Evolutionary conservation across 2,329 filamentous ascomycete species (phyloP).

Genomic region (Bipolaris bicolor): DNA sequence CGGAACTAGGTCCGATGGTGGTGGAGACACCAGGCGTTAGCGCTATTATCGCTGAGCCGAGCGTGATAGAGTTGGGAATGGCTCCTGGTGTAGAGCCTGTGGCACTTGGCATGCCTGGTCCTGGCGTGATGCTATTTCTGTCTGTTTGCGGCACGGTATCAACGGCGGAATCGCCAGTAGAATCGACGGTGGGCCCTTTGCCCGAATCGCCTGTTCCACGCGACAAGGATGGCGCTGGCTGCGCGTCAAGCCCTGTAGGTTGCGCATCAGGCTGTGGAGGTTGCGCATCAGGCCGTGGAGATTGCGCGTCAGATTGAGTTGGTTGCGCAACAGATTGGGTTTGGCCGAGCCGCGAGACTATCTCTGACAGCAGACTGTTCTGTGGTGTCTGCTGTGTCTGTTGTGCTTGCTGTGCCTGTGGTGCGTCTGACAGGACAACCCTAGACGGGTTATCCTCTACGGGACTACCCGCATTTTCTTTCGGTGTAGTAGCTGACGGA

Average conservation of each 20-base stretch:
- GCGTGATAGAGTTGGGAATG: conserved; percentile 19
- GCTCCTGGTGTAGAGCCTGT: conserved; percentile 8
- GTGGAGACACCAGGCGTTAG: conserved; percentile 40
- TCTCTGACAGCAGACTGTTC: conserved; percentile 22
- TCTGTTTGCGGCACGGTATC: background rate
- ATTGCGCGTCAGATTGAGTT: background rate
- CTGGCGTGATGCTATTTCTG: background rate
- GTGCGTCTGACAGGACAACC: conserved; percentile 1
- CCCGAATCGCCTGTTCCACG: background rate
- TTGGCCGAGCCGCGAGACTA: conserved; percentile 26
- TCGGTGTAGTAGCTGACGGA: background rate
- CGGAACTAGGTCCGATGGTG: conserved; percentile 21
- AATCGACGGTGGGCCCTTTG: background rate
- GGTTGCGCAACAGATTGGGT: conserved; percentile 14
- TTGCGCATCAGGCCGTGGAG: no score
- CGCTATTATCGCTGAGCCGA: conserved; percentile 28
- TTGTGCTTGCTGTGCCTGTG: conserved; percentile 2
- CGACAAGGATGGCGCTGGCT: conserved; percentile 7
- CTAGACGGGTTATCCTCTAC: background rate
- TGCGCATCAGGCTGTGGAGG: no score
- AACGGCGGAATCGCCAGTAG: background rate
- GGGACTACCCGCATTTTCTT: background rate
- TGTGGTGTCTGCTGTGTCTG: conserved; percentile 3
- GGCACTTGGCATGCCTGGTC: background rate
- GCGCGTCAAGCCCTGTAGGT: background rate